Evolutionary conservation across 2,329 filamentous ascomycete species (phyloP).

Genomic region (Alternaria sp.): DNA sequence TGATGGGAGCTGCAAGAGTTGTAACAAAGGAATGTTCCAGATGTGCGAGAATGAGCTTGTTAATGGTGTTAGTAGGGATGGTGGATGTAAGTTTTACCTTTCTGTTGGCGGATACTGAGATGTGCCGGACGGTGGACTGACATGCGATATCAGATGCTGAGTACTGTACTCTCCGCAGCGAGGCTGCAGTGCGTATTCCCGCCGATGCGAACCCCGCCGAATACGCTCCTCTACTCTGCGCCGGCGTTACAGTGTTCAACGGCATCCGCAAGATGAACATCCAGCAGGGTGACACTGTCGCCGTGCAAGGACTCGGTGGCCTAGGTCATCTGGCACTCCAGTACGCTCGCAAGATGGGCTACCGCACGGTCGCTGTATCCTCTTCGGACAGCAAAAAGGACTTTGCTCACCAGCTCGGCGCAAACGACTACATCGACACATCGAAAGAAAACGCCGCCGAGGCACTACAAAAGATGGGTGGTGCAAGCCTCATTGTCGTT

Average conservation of each 20-base stretch:
- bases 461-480: slow-evolving; percentile 64
- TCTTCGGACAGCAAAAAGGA: slow-evolving; percentile 59
- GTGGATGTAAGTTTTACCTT: slow-evolving; percentile 62
- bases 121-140: neutral
- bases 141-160: slow-evolving; percentile 55
- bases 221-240: slow-evolving; percentile 55
- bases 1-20: slow-evolving; percentile 66
- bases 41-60: slow-evolving; percentile 68
- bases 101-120: neutral
- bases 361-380: slow-evolving; percentile 59
- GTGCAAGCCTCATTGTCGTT: slow-evolving; percentile 66
- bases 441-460: slow-evolving; percentile 57
- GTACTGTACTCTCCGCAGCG: slow-evolving; percentile 65
- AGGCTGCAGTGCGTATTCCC: slow-evolving; percentile 64
- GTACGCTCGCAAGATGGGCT: slow-evolving; percentile 60
- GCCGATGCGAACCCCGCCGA: slow-evolving; percentile 54
- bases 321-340: slow-evolving; percentile 62
- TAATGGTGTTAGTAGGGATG: slow-evolving; percentile 71
- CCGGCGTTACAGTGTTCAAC: slow-evolving; percentile 61
- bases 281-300: slow-evolving; percentile 54
- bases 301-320: slow-evolving; percentile 60
- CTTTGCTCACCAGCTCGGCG: slow-evolving; percentile 62
- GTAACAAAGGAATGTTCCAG: slow-evolving; percentile 69
- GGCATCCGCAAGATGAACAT: slow-evolving; percentile 58
- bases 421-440: slow-evolving; percentile 63